A percentile compares a stretch with the other conserved stretches of the same genome.
Evolutionary conservation across 2,329 filamentous ascomycete genomes (phyloP).

Genomic region (Trichoderma sp.): DNA sequence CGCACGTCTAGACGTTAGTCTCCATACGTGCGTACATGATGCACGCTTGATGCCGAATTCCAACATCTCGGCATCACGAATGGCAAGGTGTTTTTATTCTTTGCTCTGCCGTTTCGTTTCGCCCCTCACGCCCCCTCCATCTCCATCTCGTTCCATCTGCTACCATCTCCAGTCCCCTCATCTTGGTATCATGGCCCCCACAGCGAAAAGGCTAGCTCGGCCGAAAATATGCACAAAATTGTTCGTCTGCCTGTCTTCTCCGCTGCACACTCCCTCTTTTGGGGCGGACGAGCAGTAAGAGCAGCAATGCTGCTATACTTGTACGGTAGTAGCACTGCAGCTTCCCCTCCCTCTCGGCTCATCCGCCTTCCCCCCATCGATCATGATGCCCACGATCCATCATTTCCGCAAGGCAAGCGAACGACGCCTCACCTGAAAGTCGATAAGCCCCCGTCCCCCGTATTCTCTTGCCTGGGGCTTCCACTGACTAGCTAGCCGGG

Average conservation of each 20-base stretch:
- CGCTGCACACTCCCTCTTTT: slow-evolving; percentile 17
- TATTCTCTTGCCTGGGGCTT: background rate
- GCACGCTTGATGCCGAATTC: slow-evolving; percentile 23
- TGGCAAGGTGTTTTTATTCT: background rate
- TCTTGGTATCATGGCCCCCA: slow-evolving; percentile 9
- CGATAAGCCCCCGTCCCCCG: slow-evolving; percentile 20
- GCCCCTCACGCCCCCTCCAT: slow-evolving; percentile 2
- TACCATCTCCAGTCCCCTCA: slow-evolving; percentile 3
- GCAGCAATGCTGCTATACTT: background rate
- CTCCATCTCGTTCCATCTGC: background rate
- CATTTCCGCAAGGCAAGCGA: slow-evolving; percentile 9
- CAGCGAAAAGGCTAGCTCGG: background rate
- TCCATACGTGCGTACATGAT: background rate
- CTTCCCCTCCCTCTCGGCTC: background rate
- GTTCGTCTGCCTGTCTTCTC: background rate
- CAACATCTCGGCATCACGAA: slow-evolving; percentile 14
- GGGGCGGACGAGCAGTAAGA: background rate
- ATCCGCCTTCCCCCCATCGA: background rate
- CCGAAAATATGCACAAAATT: slow-evolving; percentile 18
- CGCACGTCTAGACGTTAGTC: background rate
- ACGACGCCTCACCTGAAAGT: slow-evolving; percentile 25
- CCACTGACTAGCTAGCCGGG: background rate
- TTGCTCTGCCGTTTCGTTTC: background rate
- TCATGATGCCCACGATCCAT: slow-evolving; percentile 24
- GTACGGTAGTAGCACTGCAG: background rate